Conservation (phyloP, 495 filamentous ascomycete genomes). For the Aspergillus affinis region DNA sequence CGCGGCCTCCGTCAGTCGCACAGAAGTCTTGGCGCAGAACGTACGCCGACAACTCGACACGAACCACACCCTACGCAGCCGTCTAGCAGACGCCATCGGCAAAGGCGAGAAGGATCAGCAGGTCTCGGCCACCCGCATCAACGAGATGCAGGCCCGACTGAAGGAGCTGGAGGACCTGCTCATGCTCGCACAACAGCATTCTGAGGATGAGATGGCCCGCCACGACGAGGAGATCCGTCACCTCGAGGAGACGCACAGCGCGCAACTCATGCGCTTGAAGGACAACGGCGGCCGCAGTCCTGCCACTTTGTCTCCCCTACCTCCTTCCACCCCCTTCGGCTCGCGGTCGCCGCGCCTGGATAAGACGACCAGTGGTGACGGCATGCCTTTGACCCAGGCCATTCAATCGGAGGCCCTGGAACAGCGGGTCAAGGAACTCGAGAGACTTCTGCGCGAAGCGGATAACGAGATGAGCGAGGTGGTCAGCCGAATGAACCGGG, state of each 20-base stretch:
- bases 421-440: conserved; percentile 74
- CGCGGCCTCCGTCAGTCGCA: conserved; percentile 65
- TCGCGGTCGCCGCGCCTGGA: conserved; percentile 57
- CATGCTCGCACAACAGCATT: conserved; percentile 76
- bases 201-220: conserved; percentile 75
- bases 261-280: conserved; percentile 75
- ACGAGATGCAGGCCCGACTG: conserved; percentile 74
- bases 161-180: conserved; percentile 81
- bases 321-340: conserved; percentile 64
- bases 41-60: conserved; percentile 74
- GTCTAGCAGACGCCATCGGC: conserved; percentile 82
- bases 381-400: conserved; percentile 58
- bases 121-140: conserved; percentile 75
- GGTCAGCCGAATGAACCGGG: conserved; percentile 84
- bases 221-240: conserved; percentile 83
- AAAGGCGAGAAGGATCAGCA: conserved; percentile 85
- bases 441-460: conserved; percentile 75
- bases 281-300: conserved; percentile 44
- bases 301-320: conserved; percentile 42
- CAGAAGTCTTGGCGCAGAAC: conserved; percentile 72
- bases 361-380: conserved; percentile 55
- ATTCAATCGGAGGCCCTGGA: conserved; percentile 72
- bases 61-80: conserved; percentile 70
- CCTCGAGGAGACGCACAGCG: conserved; percentile 74
- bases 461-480: conserved; percentile 95